A percentile compares a stretch with the other conserved stretches of the same genome.
phyloP scores from a whole-genome alignment of 495 filamentous ascomycete genomes.

The Podospora sp. region DNA sequence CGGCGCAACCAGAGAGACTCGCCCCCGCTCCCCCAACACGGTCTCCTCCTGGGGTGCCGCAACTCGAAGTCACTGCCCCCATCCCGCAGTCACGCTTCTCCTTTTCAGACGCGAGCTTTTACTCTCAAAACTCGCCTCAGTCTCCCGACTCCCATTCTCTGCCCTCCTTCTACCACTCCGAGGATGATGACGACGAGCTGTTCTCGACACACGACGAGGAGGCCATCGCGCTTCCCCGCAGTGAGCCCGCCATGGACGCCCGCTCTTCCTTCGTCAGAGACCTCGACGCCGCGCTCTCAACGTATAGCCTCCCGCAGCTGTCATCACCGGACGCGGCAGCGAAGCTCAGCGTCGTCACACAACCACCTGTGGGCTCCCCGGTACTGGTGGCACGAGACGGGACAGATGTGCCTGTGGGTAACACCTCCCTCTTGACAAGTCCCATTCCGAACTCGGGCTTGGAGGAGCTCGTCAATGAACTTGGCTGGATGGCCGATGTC shows the following conservation, averaged over 20 bases:
- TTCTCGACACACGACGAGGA: constrained; percentile 18
- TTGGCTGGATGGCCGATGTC: constrained; percentile 51
- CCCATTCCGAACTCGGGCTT: constrained; percentile 43
- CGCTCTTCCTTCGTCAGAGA: constrained; percentile 28
- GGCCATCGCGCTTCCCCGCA: background rate
- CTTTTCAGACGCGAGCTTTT: constrained; percentile 22
- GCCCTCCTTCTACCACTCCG: constrained; percentile 48
- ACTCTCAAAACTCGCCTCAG: constrained; percentile 15
- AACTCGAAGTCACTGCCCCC: constrained; percentile 1
- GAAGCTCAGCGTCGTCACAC: constrained; percentile 19
- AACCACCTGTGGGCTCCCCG: constrained; percentile 31
- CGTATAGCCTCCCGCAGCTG: constrained; percentile 46
- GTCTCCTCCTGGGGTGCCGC: constrained; percentile 21
- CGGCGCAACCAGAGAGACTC: background rate
- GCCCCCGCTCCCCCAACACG: constrained; percentile 19
- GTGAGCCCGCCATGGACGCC: background rate
- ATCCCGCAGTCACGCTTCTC: constrained; percentile 16
- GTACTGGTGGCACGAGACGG: constrained; percentile 33
- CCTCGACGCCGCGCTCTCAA: constrained; percentile 38
- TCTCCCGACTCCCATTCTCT: constrained; percentile 33
- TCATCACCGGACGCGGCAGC: constrained; percentile 25
- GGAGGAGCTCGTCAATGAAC: constrained; percentile 46
- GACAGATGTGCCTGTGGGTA: constrained; percentile 32
- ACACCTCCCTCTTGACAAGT: constrained; percentile 33
- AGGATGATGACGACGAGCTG: constrained; percentile 33